Conservation (phyloP, 164 flowering plant species). For the Paratinospora sagittata region DNA sequence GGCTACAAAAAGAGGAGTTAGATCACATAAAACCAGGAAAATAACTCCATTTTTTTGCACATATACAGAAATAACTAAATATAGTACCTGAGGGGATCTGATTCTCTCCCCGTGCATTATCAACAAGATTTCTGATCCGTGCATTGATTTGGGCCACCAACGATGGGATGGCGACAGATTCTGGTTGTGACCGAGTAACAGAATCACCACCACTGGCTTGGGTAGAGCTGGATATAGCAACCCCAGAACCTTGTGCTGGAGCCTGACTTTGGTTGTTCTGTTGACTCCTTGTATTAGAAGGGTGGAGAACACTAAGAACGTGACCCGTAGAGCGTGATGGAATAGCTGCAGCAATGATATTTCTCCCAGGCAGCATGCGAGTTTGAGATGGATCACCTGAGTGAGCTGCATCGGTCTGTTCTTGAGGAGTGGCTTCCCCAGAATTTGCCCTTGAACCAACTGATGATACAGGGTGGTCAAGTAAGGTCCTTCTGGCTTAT, state of each 20-base stretch:
- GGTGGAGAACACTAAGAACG: conserved; percentile 17
- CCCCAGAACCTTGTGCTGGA: conserved; percentile 21
- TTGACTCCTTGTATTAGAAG: conserved; percentile 22
- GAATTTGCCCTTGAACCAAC: conserved; percentile 43
- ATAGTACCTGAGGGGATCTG: conserved; percentile 39
- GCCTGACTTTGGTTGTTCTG: conserved; percentile 11
- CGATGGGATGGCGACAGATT: conserved; percentile 27
- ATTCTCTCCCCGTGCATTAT: conserved; percentile 29
- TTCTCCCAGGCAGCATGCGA: conserved; percentile 20
- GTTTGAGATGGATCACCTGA: conserved; percentile 20
- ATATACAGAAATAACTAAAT: neutral
- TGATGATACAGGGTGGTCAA: conserved; percentile 42
- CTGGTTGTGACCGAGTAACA: conserved; percentile 30
- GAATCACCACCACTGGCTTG: conserved; percentile 30
- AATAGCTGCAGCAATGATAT: conserved; percentile 23
- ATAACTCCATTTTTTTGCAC: neutral
- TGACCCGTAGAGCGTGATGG: conserved; percentile 21
- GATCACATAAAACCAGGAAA: neutral
- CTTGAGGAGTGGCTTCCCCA: conserved; percentile 22
- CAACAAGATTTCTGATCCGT: conserved; percentile 34
- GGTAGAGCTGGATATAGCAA: conserved; percentile 21
- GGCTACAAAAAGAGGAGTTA: conserved; percentile 6
- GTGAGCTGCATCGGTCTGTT: conserved; percentile 14
- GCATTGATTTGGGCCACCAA: conserved; percentile 38
- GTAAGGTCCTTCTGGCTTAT: conserved; percentile 33